phyloP scores from a whole-genome alignment of 257 asterid genomes.

The Solanum gandarillasii region DNA sequence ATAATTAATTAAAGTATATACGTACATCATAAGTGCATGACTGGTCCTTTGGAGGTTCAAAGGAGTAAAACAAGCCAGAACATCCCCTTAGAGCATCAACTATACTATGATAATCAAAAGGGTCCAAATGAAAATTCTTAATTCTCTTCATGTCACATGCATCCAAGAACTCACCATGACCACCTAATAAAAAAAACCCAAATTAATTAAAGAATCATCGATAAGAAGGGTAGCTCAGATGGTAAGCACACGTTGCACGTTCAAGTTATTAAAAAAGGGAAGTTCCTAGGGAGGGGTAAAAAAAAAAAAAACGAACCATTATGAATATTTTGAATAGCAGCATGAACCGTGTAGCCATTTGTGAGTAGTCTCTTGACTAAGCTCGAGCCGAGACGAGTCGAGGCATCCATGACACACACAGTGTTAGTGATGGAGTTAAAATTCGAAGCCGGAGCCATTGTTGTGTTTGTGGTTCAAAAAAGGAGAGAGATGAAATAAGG shows the following conservation, averaged over 20 bases:
- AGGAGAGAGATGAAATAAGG: neutral
- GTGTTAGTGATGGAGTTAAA: slow-evolving; percentile 6
- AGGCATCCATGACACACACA: slow-evolving; percentile 87
- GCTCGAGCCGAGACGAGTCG: slow-evolving; percentile 55
- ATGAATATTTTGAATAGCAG: slow-evolving; percentile 57
- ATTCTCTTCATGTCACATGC: slow-evolving; percentile 18
- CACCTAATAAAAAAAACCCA: neutral
- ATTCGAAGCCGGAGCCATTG: neutral
- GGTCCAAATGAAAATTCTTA: slow-evolving; percentile 57
- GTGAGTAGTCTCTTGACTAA: slow-evolving; percentile 62
- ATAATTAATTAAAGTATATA: slow-evolving; percentile 5
- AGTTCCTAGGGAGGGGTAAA: neutral
- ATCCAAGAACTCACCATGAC: slow-evolving; percentile 27
- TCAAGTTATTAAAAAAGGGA: neutral
- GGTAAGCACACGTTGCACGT: neutral
- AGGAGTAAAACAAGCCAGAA: slow-evolving; percentile 69
- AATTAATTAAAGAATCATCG: neutral
- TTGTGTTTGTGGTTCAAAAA: neutral
- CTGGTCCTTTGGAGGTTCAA: slow-evolving; percentile 64
- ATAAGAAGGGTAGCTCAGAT: neutral
- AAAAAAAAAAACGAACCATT: neutral
- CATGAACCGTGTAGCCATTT: slow-evolving; percentile 80
- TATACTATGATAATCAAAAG: slow-evolving; percentile 82
- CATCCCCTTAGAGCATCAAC: slow-evolving; percentile 79
- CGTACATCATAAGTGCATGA: slow-evolving; percentile 49